Percentiles rank a stretch among this genome's conserved stretches.
These are phyloP conservation scores for Xylaria sp. DNA, from an alignment of 2,329 filamentous ascomycete species.

Conservation along the genomic window DNA sequence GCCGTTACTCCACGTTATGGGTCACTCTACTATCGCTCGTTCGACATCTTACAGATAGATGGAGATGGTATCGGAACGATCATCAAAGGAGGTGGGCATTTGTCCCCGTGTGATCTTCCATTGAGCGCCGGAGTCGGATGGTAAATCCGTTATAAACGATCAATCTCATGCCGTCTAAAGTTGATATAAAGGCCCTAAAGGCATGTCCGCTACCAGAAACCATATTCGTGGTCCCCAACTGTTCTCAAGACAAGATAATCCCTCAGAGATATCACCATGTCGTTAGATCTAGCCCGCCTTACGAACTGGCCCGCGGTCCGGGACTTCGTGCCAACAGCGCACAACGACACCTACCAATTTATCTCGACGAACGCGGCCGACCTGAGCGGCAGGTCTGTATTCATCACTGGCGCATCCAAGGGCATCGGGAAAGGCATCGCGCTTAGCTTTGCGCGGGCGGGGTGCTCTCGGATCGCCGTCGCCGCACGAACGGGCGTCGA, in stretches of 20 bases:
- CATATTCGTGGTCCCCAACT: background rate
- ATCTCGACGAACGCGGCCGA: slow-evolving; percentile 31
- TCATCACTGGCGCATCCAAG: slow-evolving; percentile 60
- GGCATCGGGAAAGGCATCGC: slow-evolving; percentile 60
- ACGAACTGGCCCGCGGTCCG: slow-evolving; percentile 35
- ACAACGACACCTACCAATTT: slow-evolving; percentile 43
- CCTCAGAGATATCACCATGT: background rate
- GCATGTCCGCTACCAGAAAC: background rate
- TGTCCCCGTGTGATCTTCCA: too few species aligned
- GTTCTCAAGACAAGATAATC: background rate
- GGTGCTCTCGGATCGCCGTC: slow-evolving; percentile 58
- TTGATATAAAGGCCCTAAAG: slow-evolving; percentile 5
- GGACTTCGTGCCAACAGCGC: slow-evolving; percentile 35
- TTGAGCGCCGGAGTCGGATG: too few species aligned
- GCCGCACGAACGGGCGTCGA: slow-evolving; percentile 57
- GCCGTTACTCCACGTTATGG: background rate
- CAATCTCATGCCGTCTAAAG: background rate
- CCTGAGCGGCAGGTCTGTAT: slow-evolving; percentile 41
- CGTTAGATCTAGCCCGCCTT: slow-evolving; percentile 17
- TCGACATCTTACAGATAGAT: background rate
- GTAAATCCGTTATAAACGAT: too few species aligned
- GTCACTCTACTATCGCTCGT: background rate
- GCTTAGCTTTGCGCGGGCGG: slow-evolving; percentile 60
- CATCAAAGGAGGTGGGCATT: too few species aligned
- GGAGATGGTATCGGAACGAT: background rate